Base-by-base conservation (phyloP, 2,329 filamentous ascomycete species). In the Fusarium anthophilum region DNA sequence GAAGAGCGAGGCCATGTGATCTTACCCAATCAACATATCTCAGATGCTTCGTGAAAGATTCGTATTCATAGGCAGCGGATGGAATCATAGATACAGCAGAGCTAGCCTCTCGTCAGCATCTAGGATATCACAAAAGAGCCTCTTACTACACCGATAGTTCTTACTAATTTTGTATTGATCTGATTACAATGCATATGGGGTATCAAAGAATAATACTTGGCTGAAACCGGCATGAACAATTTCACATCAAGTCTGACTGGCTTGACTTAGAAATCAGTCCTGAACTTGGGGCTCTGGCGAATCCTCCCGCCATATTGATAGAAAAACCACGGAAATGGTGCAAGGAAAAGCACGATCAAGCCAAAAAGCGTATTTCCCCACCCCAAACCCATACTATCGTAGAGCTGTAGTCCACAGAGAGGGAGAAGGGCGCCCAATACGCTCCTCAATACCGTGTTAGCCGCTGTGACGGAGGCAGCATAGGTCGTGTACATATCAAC, bases 111-210 rank as follows among this genome's bases (percentile, higher is more conserved):
- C n/a, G 8, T 24, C 11, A 17, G n/a, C 44, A 8, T 28, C 7
- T 20, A 18, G 11, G 24, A 45, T 28, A 12, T 20, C 0, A 0
- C 8, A 22, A 30, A 15, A 0, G 4, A 22, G 18, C 2, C 8
- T 30, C 13, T 48, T 30, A 30, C 3, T 15, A 48, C 2, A 15
- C 9, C 10, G 8, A 30, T 48, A 48, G 26, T 30, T 28, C 26
- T 30, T 15, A 7, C 9, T 8, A 5, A 6, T 22, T 20, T 22
- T 26, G 8, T 11, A 30, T 11, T 48, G 12, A 30, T 30, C 30
- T 30, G 5, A 30, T n/a, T 48, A 28, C 20, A 30, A 48, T 30
- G 8, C 4, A 30, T n/a, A n/a, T n/a, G 6, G 8, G 9, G 6
- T 48, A 22, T 15, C 26, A 17, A 30, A 2, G 2, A 15, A 45